phyloP scores from a whole-genome alignment of 805 yeast species.

The Blastobotrys americana region DNA sequence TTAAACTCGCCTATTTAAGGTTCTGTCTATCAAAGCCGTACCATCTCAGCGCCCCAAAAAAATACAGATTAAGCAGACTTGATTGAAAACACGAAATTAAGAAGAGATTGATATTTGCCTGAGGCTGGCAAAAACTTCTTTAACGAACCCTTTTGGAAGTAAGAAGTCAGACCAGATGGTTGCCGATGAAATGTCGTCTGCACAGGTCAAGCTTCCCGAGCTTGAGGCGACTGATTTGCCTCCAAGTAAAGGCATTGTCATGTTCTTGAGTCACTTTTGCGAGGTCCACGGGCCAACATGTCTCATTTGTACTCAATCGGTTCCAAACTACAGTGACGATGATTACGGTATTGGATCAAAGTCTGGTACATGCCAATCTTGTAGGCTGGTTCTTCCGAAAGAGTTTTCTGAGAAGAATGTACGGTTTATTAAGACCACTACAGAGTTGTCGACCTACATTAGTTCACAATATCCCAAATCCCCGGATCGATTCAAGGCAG shows the following conservation, averaged over 20 bases:
- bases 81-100: too few species aligned
- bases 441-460: slow-evolving; percentile 9
- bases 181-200: too few species aligned
- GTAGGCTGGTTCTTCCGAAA: slow-evolving; percentile 19
- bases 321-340: slow-evolving; percentile 11
- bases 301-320: slow-evolving; percentile 25
- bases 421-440: slow-evolving; percentile 4
- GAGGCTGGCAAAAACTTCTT: too few species aligned
- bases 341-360: slow-evolving; percentile 4
- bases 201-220: not conserved
- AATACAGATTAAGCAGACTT: too few species aligned
- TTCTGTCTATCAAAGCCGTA: too few species aligned
- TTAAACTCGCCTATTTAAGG: too few species aligned
- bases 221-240: not conserved
- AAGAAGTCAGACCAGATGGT: too few species aligned
- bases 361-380: slow-evolving; percentile 17
- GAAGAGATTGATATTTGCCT: too few species aligned
- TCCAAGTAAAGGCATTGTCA: slow-evolving; percentile 7
- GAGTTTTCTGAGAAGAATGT: slow-evolving; percentile 1
- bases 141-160: too few species aligned
- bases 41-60: too few species aligned
- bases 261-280: slow-evolving; percentile 28
- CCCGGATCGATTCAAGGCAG: slow-evolving; percentile 21
- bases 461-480: slow-evolving; percentile 23
- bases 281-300: slow-evolving; percentile 29